phyloP scores from a whole-genome alignment of 2,329 filamentous ascomycete species.

The Colletotrichum agaves region DNA sequence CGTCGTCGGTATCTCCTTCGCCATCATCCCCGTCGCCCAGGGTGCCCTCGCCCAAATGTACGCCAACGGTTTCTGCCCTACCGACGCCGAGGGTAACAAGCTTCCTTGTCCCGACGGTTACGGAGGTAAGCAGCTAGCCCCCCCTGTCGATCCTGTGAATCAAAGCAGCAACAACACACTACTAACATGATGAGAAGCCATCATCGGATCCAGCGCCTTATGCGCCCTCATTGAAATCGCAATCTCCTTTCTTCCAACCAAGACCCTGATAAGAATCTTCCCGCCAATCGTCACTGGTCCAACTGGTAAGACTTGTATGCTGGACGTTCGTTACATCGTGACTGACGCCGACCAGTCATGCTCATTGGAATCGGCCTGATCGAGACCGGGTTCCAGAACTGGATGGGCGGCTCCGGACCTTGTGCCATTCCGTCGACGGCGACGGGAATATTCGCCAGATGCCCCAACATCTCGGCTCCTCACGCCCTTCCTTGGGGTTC shows the following conservation, averaged over 20 bases:
- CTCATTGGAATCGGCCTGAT: constrained; percentile 81
- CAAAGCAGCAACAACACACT: background rate
- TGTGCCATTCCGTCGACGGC: constrained; percentile 64
- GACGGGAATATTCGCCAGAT: constrained; percentile 69
- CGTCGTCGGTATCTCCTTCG: constrained; percentile 82
- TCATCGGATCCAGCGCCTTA: constrained; percentile 75
- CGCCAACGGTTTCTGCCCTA: constrained; percentile 73
- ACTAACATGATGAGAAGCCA: constrained; percentile 63
- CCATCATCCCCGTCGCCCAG: constrained; percentile 78
- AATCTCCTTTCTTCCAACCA: constrained; percentile 79
- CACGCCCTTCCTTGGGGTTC: constrained; percentile 81
- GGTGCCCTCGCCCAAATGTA: constrained; percentile 84
- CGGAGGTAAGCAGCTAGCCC: constrained; percentile 54
- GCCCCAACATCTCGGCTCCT: constrained; percentile 74
- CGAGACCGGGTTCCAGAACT: constrained; percentile 77
- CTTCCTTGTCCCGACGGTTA: constrained; percentile 82
- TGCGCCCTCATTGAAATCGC: constrained; percentile 77
- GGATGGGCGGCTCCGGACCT: constrained; percentile 78
- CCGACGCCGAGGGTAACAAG: constrained; percentile 68
- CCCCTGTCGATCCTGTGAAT: background rate
- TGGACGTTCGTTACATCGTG: rapidly evolving
- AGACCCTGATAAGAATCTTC: constrained; percentile 76
- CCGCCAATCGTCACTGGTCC: constrained; percentile 83
- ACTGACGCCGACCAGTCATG: constrained; percentile 52
- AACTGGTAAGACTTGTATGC: constrained; percentile 51